Percentiles rank a stretch among this genome's conserved stretches.
phyloP scores from a whole-genome alignment of 306 rosid genomes.

The Castanospermum australe region DNA sequence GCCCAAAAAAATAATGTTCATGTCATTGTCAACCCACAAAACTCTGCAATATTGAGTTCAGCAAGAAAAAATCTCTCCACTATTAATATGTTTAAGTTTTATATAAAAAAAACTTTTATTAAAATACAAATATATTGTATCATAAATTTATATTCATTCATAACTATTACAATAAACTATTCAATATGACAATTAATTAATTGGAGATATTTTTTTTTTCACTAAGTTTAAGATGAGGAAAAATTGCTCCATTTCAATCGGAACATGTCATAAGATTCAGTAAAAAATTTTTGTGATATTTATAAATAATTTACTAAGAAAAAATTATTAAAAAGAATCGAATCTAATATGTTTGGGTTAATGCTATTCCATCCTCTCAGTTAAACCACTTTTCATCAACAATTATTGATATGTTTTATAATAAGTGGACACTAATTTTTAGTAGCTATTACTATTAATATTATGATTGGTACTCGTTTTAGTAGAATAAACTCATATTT shows the following conservation, averaged over 20 bases:
- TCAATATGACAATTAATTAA: not conserved
- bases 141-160: not conserved
- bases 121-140: not conserved
- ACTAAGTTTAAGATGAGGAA: too few species aligned
- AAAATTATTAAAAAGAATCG: too few species aligned
- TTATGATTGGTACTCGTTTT: not conserved
- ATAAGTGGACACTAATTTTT: not conserved
- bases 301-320: too few species aligned
- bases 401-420: not conserved
- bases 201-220: too few species aligned
- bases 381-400: too few species aligned
- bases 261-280: too few species aligned
- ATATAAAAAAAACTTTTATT: not conserved
- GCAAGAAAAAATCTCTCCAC: not conserved
- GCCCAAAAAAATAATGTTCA: not conserved
- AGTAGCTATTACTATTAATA: not conserved
- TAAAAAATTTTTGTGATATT: too few species aligned
- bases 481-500: too few species aligned
- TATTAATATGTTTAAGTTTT: not conserved
- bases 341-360: too few species aligned
- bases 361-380: too few species aligned
- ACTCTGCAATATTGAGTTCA: not conserved
- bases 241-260: too few species aligned
- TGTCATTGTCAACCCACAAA: conserved; percentile 22
- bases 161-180: not conserved